Evolutionary conservation across 2,329 filamentous ascomycete genomes (phyloP).

Genomic region (Blastomyces gilchristii): DNA sequence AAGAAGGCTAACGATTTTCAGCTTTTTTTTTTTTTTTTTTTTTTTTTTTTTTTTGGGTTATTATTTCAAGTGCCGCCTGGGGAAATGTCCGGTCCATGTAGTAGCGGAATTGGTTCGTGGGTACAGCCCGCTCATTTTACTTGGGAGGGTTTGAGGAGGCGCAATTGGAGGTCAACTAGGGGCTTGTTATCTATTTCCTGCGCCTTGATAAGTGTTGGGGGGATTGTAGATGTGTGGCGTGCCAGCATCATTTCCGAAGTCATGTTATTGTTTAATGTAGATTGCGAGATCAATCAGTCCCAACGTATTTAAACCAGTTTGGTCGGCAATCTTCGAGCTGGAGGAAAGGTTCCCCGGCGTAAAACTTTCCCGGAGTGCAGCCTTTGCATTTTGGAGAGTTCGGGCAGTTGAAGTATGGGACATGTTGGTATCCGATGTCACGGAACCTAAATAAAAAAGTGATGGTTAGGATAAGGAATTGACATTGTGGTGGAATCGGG

Average conservation of each 20-base stretch:
- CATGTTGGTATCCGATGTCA: conserved; percentile 96
- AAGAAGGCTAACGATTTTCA: neutral
- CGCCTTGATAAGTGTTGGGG: neutral
- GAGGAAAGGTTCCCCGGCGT: conserved; percentile 75
- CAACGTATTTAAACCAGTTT: conserved; percentile 93
- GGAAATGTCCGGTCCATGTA: neutral
- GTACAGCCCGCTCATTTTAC: neutral
- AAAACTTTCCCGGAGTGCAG: conserved; percentile 78
- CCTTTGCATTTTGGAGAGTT: conserved; percentile 89
- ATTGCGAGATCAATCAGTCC: conserved; percentile 47
- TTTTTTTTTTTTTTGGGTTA: neutral
- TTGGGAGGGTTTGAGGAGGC: neutral
- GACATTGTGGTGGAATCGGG: neutral
- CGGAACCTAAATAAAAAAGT: conserved; percentile 62
- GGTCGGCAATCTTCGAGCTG: conserved; percentile 87
- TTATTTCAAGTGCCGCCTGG: neutral
- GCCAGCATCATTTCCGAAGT: neutral
- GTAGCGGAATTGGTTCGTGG: neutral
- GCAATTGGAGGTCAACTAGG: neutral
- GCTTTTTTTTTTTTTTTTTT: neutral
- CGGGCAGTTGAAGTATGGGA: conserved; percentile 97
- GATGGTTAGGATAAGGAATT: neutral
- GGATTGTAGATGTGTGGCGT: neutral
- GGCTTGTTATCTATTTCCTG: neutral
- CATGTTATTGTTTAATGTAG: neutral